Evolutionary conservation across 179 eudicot genomes (phyloP).

Genomic region (Sideroxylon spinosum): DNA sequence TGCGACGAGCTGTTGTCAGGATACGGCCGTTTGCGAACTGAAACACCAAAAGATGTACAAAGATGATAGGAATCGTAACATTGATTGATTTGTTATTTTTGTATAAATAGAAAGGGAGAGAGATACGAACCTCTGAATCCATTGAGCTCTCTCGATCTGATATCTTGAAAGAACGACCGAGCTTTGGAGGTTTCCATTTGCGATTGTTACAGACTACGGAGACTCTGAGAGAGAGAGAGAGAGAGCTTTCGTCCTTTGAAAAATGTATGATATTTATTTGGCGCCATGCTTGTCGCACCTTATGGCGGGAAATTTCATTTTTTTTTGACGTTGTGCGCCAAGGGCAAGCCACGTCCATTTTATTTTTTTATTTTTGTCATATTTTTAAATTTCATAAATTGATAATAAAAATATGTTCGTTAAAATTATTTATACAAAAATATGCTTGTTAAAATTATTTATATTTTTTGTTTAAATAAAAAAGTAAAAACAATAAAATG

Average conservation of each 20-base stretch:
- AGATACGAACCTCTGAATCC: slow-evolving; percentile 25
- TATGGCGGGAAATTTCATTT: slow-evolving; percentile 20
- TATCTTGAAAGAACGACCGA: slow-evolving; percentile 24
- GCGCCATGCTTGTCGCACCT: slow-evolving; percentile 4
- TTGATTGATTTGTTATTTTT: neutral
- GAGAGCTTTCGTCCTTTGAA: no score
- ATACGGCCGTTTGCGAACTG: slow-evolving; percentile 29
- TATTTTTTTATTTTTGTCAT: no score
- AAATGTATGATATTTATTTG: neutral
- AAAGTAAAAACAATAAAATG: no score
- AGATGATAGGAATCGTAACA: neutral
- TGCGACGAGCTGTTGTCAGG: slow-evolving; percentile 11
- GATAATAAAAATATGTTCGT: no score
- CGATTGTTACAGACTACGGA: neutral
- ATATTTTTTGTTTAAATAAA: no score
- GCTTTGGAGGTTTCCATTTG: slow-evolving; percentile 19
- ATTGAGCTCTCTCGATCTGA: slow-evolving; percentile 23
- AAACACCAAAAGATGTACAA: neutral
- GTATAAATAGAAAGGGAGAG: neutral
- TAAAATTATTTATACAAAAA: no score
- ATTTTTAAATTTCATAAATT: no score
- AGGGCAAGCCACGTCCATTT: neutral
- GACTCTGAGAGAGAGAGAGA: neutral
- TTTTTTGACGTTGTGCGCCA: neutral
- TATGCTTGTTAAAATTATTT: no score